A percentile compares a stretch with the other conserved stretches of the same genome.
These are phyloP conservation scores for Conticribra weissflogii DNA, from an alignment of 108 stramenopile species.

Conservation along the genomic window DNA sequence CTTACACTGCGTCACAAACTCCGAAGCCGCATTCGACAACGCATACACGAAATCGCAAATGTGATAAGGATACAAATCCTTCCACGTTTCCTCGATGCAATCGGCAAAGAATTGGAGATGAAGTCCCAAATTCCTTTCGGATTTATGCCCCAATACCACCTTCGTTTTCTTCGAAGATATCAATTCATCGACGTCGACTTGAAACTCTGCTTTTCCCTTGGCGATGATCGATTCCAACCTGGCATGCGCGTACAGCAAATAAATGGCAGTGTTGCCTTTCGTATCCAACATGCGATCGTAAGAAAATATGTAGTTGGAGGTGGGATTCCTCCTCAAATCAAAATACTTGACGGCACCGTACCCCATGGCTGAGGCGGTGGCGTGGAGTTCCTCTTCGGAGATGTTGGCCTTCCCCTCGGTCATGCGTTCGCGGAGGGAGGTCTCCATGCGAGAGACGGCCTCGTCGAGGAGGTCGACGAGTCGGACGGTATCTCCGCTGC, in stretches of 20 bases:
- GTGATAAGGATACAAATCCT: slow-evolving; percentile 92
- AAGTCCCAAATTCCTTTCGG: slow-evolving; percentile 93
- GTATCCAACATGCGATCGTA: slow-evolving; percentile 99
- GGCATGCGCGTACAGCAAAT: slow-evolving; percentile 98
- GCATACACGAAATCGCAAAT: slow-evolving; percentile 96
- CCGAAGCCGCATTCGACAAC: slow-evolving; percentile 86
- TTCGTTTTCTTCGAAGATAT: slow-evolving; percentile 52
- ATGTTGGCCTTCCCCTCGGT: slow-evolving; percentile 70
- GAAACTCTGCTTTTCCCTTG: slow-evolving; percentile 86
- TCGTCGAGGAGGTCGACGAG: slow-evolving; percentile 98
- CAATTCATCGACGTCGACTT: slow-evolving; percentile 79
- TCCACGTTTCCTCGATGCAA: slow-evolving; percentile 75
- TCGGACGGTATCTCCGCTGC: slow-evolving; percentile 97
- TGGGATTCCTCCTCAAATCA: slow-evolving; percentile 96
- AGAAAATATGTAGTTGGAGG: slow-evolving; percentile 97
- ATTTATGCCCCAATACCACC: slow-evolving; percentile 74
- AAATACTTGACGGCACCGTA: slow-evolving; percentile 99
- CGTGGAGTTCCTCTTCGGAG: slow-evolving; percentile 78
- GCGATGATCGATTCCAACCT: slow-evolving; percentile 93
- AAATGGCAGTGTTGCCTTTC: slow-evolving; percentile 99
- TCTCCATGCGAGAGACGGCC: slow-evolving; percentile 90
- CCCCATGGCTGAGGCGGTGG: slow-evolving; percentile 94
- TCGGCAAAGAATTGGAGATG: slow-evolving; percentile 88
- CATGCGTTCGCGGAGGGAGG: slow-evolving; percentile 77
- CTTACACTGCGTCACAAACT: slow-evolving; percentile 96